These are phyloP conservation scores for Leptographium procerum DNA, from an alignment of 2,329 filamentous ascomycete species.

Conservation along the genomic window DNA sequence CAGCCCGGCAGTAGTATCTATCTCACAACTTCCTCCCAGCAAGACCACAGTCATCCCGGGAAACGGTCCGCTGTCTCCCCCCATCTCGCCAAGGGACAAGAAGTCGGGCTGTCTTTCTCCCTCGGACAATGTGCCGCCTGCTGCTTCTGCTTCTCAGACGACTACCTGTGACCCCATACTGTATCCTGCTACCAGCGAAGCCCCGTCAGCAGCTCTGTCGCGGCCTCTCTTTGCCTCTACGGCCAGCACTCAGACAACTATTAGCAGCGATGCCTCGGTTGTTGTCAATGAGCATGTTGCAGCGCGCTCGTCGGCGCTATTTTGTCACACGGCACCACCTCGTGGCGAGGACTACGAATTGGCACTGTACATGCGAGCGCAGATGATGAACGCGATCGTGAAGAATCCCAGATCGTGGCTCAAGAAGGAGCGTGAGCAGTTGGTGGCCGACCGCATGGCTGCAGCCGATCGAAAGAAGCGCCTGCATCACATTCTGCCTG, in stretches of 20 bases:
- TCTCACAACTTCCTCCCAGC: background rate
- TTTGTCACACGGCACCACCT: slow-evolving; percentile 34
- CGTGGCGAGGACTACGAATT: slow-evolving; percentile 42
- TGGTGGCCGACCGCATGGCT: slow-evolving; percentile 35
- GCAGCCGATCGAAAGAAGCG: slow-evolving; percentile 24
- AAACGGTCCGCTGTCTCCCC: slow-evolving; percentile 40
- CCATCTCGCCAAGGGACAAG: slow-evolving; percentile 42
- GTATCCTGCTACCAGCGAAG: slow-evolving; percentile 36
- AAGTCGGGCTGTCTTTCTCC: slow-evolving; percentile 14
- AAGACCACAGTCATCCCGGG: slow-evolving; percentile 19
- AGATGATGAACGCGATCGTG: slow-evolving; percentile 29
- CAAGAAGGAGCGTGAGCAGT: slow-evolving; percentile 35
- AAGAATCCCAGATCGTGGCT: slow-evolving; percentile 26
- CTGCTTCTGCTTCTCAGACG: background rate
- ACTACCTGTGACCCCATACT: slow-evolving; percentile 43
- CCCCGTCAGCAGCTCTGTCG: slow-evolving; percentile 28
- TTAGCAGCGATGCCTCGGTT: slow-evolving; percentile 27
- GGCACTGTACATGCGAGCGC: slow-evolving; percentile 39
- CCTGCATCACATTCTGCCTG: slow-evolving; percentile 30
- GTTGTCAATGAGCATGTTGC: slow-evolving; percentile 40
- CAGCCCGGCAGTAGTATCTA: slow-evolving; percentile 5
- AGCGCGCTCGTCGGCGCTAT: slow-evolving; percentile 29
- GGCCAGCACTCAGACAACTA: slow-evolving; percentile 31
- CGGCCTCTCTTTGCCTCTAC: slow-evolving; percentile 38
- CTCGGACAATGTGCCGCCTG: background rate